Evolutionary conservation across 306 rosid species (phyloP).

Genomic region (Glycyrrhiza uralensis): DNA sequence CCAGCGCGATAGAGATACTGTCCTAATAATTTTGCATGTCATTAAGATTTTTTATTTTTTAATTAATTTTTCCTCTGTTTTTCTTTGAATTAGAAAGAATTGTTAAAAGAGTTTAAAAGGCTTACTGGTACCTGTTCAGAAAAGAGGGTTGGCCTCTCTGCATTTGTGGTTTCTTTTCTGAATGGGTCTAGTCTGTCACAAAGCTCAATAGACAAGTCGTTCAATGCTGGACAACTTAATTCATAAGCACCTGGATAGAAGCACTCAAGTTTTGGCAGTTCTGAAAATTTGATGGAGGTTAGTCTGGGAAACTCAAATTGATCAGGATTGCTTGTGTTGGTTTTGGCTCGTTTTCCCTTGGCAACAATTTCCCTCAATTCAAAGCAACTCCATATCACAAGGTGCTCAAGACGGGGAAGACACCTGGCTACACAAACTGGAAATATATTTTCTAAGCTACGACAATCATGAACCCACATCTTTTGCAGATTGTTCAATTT

Average conservation of each 20-base stretch:
- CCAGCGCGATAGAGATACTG: too few species aligned
- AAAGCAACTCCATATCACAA: not conserved
- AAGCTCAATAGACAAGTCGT: not conserved
- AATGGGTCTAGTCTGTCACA: constrained; percentile 7
- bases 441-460: not conserved
- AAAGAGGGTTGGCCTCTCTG: not conserved
- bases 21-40: not conserved
- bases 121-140: not conserved
- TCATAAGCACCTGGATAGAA: not conserved
- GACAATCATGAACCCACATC: not conserved
- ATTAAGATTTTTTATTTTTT: not conserved
- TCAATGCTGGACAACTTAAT: not conserved
- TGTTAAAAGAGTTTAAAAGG: not conserved
- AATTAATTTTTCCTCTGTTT: not conserved
- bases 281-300: not conserved
- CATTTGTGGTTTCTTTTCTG: not conserved
- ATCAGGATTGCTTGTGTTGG: not conserved
- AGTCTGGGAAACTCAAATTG: not conserved
- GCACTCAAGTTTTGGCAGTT: not conserved
- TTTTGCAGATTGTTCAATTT: not conserved
- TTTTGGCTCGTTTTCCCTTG: not conserved
- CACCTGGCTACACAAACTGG: not conserved
- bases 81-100: not conserved
- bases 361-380: constrained; percentile 4
- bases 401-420: not conserved